These are phyloP conservation scores for Hibiscus trionum DNA, from an alignment of 345 rosid genomes.

Conservation along the genomic window DNA sequence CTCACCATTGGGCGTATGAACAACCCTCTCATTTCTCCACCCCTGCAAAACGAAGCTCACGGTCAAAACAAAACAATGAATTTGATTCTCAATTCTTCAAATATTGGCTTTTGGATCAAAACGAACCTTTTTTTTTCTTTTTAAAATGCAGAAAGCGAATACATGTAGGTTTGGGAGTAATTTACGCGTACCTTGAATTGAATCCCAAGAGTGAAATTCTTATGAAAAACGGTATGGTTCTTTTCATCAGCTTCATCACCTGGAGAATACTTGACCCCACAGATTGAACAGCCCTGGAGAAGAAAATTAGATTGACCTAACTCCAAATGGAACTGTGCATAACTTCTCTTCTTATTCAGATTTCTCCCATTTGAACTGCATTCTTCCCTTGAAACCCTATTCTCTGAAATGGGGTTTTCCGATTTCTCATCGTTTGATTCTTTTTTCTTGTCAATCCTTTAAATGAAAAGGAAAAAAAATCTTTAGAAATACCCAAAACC, in stretches of 20 bases:
- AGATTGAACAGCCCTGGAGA: slow-evolving; percentile 45
- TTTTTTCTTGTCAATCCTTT: slow-evolving; percentile 13
- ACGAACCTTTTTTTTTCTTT: too few species aligned
- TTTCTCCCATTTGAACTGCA: slow-evolving; percentile 17
- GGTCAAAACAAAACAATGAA: not conserved
- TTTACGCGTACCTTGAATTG: slow-evolving; percentile 47
- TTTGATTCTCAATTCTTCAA: not conserved
- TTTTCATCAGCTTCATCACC: slow-evolving; percentile 77
- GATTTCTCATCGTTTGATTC: slow-evolving; percentile 9
- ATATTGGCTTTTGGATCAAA: not conserved
- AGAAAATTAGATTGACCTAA: slow-evolving; percentile 88
- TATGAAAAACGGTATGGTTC: slow-evolving; percentile 58
- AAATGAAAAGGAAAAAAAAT: not conserved
- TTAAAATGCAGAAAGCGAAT: not conserved
- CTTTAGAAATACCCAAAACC: not conserved
- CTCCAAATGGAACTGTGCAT: slow-evolving; percentile 72
- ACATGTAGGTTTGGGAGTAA: not conserved
- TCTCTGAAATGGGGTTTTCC: slow-evolving; percentile 10
- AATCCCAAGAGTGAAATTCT: slow-evolving; percentile 54
- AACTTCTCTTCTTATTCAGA: slow-evolving; percentile 64
- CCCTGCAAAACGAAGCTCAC: slow-evolving; percentile 32
- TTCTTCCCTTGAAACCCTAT: slow-evolving; percentile 16
- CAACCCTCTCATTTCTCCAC: slow-evolving; percentile 54
- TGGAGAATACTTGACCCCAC: slow-evolving; percentile 61
- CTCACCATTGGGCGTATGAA: slow-evolving; percentile 24